Evolutionary conservation across 1,139 yeast species (phyloP).

Genomic region (Candida pseudoviswanathii): DNA sequence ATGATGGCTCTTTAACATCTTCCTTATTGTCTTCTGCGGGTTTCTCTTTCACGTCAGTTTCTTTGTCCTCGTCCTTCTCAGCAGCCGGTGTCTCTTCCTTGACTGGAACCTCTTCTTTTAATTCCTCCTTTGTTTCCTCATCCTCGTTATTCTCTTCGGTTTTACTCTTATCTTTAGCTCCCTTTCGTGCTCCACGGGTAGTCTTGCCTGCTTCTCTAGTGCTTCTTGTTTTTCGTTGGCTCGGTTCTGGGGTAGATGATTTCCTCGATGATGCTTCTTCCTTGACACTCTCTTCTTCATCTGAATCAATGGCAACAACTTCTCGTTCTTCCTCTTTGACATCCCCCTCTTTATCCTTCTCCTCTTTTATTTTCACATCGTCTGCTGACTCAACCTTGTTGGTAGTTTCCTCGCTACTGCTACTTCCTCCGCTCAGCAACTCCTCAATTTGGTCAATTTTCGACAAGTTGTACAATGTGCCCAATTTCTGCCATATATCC

Average conservation of each 20-base stretch:
- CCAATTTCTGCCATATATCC: conserved; percentile 63
- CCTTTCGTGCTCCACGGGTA: conserved; percentile 7
- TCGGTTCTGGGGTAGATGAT: conserved; percentile 9
- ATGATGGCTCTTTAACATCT: conserved; percentile 16
- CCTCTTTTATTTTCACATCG: conserved; percentile 46
- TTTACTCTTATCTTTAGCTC: conserved; percentile 12
- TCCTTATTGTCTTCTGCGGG: conserved; percentile 15
- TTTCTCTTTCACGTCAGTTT: conserved; percentile 10
- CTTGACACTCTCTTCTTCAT: conserved; percentile 9
- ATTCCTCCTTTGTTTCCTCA: conserved; percentile 11
- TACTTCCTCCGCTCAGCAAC: conserved; percentile 14
- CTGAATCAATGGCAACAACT: conserved; percentile 7
- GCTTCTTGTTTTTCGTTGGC: conserved; percentile 8
- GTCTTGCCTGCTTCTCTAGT: conserved; percentile 7
- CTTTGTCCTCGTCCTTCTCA: conserved; percentile 3
- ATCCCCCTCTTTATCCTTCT: conserved; percentile 7
- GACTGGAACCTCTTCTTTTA: background rate
- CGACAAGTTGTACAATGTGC: conserved; percentile 53
- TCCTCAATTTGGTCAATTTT: conserved; percentile 55
- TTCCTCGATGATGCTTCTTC: conserved; percentile 5
- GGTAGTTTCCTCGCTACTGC: conserved; percentile 9
- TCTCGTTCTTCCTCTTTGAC: conserved; percentile 11
- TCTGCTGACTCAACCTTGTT: conserved; percentile 1
- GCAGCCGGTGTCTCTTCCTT: conserved; percentile 10
- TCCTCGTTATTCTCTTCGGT: conserved; percentile 6